A percentile compares a stretch with the other conserved stretches of the same genome.
phyloP scores from a whole-genome alignment of 768 basidiomycete species.

The Serpula lacrymans region DNA sequence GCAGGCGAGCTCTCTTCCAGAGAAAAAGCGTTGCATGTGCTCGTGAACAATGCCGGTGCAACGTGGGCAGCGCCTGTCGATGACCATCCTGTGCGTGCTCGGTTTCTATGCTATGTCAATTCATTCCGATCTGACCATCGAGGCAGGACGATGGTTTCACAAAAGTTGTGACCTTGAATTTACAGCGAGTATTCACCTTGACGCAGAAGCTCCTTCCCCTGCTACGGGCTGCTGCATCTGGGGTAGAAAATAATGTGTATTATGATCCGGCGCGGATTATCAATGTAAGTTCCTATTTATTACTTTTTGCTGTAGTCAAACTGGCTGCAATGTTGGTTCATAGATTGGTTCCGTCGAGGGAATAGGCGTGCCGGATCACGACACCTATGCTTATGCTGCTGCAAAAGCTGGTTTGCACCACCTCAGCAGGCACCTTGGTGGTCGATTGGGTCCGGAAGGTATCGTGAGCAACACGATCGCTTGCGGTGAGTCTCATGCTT shows the following conservation, averaged over 20 bases:
- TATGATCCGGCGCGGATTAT: conserved; percentile 55
- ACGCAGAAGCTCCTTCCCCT: conserved; percentile 60
- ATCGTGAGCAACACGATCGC: conserved; percentile 64
- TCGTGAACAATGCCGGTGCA: conserved; percentile 67
- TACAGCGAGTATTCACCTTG: conserved; percentile 62
- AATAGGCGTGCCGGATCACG: conserved; percentile 45
- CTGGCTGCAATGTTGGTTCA: background rate
- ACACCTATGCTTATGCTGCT: conserved; percentile 65
- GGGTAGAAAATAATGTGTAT: conserved; percentile 32
- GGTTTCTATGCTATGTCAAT: conserved; percentile 6
- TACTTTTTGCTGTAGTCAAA: conserved; percentile 1
- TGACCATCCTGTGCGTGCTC: conserved; percentile 41
- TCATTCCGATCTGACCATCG: conserved; percentile 5
- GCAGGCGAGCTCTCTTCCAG: conserved; percentile 45
- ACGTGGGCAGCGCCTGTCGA: conserved; percentile 49
- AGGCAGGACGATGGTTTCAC: conserved; percentile 52
- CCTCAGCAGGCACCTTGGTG: conserved; percentile 54
- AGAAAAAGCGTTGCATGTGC: conserved; percentile 53
- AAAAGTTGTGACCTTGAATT: conserved; percentile 59
- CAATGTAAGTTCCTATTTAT: conserved; percentile 39
- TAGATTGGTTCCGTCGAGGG: conserved; percentile 67
- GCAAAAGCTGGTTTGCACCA: conserved; percentile 65
- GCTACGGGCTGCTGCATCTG: conserved; percentile 44
- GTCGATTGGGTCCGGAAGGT: conserved; percentile 51
- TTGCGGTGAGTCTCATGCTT: conserved; percentile 37